Base-by-base conservation (phyloP, 306 rosid genomes). In the Gillenia trifoliata region DNA sequence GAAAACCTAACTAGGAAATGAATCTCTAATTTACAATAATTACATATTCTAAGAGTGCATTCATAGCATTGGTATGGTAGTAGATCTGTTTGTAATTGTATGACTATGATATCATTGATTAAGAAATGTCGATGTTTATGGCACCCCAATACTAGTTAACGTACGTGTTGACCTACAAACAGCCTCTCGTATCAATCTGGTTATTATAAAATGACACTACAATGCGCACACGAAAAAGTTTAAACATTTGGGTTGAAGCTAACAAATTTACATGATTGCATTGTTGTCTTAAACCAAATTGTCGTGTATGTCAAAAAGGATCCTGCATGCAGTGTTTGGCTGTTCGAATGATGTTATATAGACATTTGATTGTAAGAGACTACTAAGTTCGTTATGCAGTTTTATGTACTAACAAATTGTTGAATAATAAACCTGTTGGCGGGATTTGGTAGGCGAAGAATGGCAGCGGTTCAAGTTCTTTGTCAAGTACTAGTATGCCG, bases 401-500 rank as follows among this genome's bases (percentile, higher is more conserved):
- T 11, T 4, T 26, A 31, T 55, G 22, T 33, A 34, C 75, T 12
- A 8, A 20, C 59, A 20, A 5, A 20, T 17, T 57, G 1, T 40
- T 23, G 3, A 11, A 29, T 5, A 16, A 7, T 26, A 43, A 56
- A 78, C 9, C 28, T 12, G 33, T 72, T 26, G 38, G 4, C n/a
- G 50, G 59, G 59, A 54, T 54, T n/a, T 54, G 59, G 26, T 54
- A 54, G 26, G 26, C 26, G 26, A 63, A 68, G 33, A 13, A 38
- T 71, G 68, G 70, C 54, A 34, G 74, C 50, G 64, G 64, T 57
- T 66, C 74, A 77, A 73, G 77, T 77, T 73, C 61, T 69, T 70
- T 68, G 79, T 64, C 22, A 64, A n/a, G n/a, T n/a, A n/a, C n/a
- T n/a, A n/a, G n/a, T n/a, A n/a, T n/a, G n/a, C n/a, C n/a, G n/a